phyloP scores from a whole-genome alignment of 805 yeast genomes.

The Nakazawaea peltata region DNA sequence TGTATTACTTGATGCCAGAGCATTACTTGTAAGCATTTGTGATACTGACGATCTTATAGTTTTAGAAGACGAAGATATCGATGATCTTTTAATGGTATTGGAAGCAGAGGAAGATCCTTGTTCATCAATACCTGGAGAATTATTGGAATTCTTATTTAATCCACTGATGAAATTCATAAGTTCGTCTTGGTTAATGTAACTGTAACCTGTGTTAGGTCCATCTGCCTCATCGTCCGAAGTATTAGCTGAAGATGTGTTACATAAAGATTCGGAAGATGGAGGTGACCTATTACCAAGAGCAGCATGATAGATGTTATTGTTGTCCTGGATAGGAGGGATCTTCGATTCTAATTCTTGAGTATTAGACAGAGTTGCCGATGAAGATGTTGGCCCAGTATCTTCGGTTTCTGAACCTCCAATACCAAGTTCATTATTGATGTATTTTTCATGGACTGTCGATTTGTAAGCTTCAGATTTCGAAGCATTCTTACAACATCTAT shows the following conservation, averaged over 20 bases:
- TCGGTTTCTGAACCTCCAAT: constrained; percentile 13
- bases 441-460: constrained; percentile 11
- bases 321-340: constrained; percentile 5
- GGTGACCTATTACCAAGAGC: constrained; percentile 5
- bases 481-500: constrained; percentile 50
- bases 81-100: neutral
- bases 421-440: constrained; percentile 26
- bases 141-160: constrained; percentile 11
- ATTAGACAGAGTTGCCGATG: neutral
- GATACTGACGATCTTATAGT: neutral
- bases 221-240: constrained; percentile 19
- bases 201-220: constrained; percentile 10
- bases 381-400: neutral
- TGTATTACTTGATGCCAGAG: too few relatives aligned
- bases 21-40: too few relatives aligned
- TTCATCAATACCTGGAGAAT: neutral
- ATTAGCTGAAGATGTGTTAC: constrained; percentile 29
- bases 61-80: constrained; percentile 1
- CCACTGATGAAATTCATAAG: constrained; percentile 18
- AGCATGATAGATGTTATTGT: constrained; percentile 4
- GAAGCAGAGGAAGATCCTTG: neutral
- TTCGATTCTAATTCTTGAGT: neutral
- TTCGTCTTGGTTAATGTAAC: constrained; percentile 20
- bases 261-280: constrained; percentile 8
- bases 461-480: constrained; percentile 38